Conservation (phyloP, 164 flowering plant species). For the Stephania japonica region DNA sequence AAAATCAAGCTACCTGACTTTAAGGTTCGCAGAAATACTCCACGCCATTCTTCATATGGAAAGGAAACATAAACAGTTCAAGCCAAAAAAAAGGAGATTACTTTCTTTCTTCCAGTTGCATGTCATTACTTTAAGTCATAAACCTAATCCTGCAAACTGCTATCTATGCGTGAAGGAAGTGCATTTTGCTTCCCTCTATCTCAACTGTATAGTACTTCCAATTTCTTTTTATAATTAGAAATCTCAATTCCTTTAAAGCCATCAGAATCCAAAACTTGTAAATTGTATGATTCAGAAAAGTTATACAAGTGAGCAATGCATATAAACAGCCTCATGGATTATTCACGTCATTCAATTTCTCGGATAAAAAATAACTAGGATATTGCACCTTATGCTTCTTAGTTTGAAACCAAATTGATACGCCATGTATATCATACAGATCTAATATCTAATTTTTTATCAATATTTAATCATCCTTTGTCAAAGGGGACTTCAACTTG, state of each 20-base stretch:
- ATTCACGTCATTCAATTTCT: not conserved
- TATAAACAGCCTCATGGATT: not conserved
- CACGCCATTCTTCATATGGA: not conserved
- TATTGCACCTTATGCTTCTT: not conserved
- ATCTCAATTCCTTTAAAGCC: too few relatives aligned
- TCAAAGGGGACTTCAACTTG: not conserved
- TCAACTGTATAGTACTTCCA: too few relatives aligned
- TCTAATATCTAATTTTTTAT: constrained; percentile 1
- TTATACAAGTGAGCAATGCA: not conserved
- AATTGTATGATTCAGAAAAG: not conserved
- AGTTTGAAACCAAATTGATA: not conserved
- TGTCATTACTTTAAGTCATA: not conserved
- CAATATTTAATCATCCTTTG: not conserved
- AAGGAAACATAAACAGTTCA: not conserved
- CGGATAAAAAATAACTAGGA: not conserved
- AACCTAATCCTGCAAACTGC: too few relatives aligned
- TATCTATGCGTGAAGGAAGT: too few relatives aligned
- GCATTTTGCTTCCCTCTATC: too few relatives aligned
- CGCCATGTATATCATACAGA: not conserved
- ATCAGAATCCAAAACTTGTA: too few relatives aligned
- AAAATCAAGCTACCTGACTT: not conserved
- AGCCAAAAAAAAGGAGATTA: not conserved
- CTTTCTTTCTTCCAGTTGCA: not conserved
- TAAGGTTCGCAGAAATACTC: not conserved
- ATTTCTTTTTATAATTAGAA: too few relatives aligned